Conservation (phyloP, 345 rosid species). For the Bruguiera parviflora region DNA sequence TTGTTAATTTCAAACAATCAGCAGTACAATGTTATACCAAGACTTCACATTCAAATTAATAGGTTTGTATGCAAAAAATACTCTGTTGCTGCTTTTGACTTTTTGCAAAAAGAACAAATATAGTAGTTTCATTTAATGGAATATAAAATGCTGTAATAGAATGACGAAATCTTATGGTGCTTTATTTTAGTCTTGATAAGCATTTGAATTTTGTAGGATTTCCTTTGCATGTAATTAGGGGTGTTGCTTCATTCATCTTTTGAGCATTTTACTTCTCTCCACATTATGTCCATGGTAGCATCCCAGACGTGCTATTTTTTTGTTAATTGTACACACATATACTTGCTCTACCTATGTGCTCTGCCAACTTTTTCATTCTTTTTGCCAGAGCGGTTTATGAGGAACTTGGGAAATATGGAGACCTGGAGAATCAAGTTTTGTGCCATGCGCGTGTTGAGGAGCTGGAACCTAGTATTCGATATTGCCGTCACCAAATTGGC, state of each 20-base stretch:
- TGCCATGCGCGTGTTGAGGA: slow-evolving; percentile 97
- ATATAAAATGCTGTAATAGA: no score
- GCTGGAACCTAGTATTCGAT: slow-evolving; percentile 88
- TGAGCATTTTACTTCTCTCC: not conserved
- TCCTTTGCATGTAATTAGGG: not conserved
- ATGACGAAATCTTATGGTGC: not conserved
- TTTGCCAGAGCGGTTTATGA: slow-evolving; percentile 84
- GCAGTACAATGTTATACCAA: no score
- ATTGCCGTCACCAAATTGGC: slow-evolving; percentile 95
- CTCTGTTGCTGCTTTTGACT: not conserved
- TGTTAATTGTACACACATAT: not conserved
- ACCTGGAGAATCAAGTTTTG: slow-evolving; percentile 88
- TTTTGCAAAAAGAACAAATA: not conserved
- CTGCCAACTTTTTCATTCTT: not conserved
- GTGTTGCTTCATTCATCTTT: not conserved
- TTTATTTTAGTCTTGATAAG: not conserved
- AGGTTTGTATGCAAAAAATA: not conserved
- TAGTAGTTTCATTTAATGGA: not conserved
- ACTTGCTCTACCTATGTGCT: not conserved
- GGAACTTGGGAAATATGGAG: slow-evolving; percentile 98
- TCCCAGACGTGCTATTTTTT: not conserved
- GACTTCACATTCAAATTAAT: no score
- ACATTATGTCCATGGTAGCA: not conserved
- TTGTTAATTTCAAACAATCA: no score
- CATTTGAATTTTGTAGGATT: not conserved